Evolutionary conservation across 306 rosid genomes (phyloP), one percentile per base, ranked within the genome.

Genomic region (Trichosanthes truncata): DNA sequence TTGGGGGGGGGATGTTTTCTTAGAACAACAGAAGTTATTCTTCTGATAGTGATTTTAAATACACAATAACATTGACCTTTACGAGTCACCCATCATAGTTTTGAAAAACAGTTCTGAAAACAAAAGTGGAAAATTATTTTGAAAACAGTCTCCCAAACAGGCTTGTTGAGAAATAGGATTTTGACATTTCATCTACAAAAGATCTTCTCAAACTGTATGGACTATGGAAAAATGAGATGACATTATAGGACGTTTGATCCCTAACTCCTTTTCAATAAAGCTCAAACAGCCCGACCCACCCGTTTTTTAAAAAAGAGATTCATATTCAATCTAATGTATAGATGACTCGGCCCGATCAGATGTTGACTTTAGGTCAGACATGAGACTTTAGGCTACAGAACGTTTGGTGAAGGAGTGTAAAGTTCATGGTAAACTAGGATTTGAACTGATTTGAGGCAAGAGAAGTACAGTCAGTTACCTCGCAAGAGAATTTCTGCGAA

Each of bases 391-490:
- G 45, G 45, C 73, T 18, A 66, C 29, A 36, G 6, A 66, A 9
- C 25, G 3, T 65, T 35, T 8, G 46, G 72, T 35, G 25, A 35
- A 8, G 15, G 18, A 4, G 17, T 18, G 1, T 66, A 12, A 9
- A 66, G 49, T 41, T 66, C 2, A 15, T 17, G 7, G 49, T 20
- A 36, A 36, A 66, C 49, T 35, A 65, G 11, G 46, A 65, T 33
- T 66, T 66, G 74, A 66, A 33, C 74, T 36, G 38, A 72, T 73
- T 56, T 40, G 45, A 56, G 23, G 52, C 38, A 0, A 59, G 6
- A 8, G 8, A 77, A 59, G 71, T 21, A 14, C 12, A 63, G 59
- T 63, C 11, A 53, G 25, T 53, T 79, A 79, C 82, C 82, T 68
- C 52, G 9, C 82, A 79, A 36, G 82, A 20, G 43, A 69, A 53